Conservation (phyloP, 371 early-diverging fungal genomes). For the Vairimorpha necatrix region DNA sequence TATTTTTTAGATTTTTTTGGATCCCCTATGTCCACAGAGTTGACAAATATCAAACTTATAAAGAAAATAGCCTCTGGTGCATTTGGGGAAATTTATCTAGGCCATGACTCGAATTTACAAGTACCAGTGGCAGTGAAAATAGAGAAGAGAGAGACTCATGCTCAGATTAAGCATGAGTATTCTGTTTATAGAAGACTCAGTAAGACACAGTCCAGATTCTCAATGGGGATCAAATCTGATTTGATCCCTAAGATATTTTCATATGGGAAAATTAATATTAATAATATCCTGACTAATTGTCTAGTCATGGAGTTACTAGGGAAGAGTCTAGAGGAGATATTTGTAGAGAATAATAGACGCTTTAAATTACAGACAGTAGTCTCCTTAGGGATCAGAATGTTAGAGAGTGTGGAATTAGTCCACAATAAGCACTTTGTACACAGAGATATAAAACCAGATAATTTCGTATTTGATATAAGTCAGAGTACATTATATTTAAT, state of each 20-base stretch:
- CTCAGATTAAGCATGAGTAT: constrained; percentile 67
- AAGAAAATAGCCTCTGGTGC: constrained; percentile 94
- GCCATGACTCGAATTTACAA: constrained; percentile 64
- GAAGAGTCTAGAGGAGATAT: constrained; percentile 91
- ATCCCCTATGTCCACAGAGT: constrained; percentile 25
- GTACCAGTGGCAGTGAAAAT: constrained; percentile 69
- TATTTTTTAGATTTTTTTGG: neutral
- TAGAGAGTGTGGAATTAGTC: constrained; percentile 88
- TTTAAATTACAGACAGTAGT: constrained; percentile 95
- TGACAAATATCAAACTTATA: constrained; percentile 77
- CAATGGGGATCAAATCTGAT: neutral
- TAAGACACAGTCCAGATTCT: constrained; percentile 39
- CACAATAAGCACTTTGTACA: constrained; percentile 92
- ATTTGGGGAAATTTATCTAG: constrained; percentile 96
- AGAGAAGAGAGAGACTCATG: constrained; percentile 65
- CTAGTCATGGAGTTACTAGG: constrained; percentile 95
- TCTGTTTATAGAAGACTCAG: constrained; percentile 65
- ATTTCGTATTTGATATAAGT: constrained; percentile 91
- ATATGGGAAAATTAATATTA: constrained; percentile 63
- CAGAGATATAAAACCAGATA: constrained; percentile 98
- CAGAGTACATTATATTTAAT: constrained; percentile 92
- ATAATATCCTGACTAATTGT: constrained; percentile 62
- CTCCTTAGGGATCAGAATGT: constrained; percentile 90
- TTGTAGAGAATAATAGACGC: constrained; percentile 88
- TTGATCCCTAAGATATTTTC: constrained; percentile 61